These are phyloP conservation scores for Diospyros lotus DNA, from an alignment of 148 eudicot species.

Conservation along the genomic window DNA sequence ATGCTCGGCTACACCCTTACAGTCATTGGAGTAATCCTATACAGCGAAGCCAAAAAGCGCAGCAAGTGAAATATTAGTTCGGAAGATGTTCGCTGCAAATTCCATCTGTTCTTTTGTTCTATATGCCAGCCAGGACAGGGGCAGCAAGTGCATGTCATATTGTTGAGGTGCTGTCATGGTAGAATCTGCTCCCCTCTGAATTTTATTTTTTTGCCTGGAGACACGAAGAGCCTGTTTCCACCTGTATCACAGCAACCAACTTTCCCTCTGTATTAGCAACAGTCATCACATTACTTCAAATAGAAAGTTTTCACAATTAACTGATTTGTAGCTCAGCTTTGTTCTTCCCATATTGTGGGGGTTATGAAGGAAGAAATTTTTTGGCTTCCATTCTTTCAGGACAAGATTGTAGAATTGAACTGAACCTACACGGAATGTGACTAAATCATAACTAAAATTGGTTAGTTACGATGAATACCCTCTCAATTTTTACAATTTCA, in stretches of 20 bases:
- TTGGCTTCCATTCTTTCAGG: constrained; percentile 26
- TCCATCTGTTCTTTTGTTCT: constrained; percentile 9
- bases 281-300: constrained; percentile 14
- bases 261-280: constrained; percentile 26
- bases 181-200: constrained; percentile 17
- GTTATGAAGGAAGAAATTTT: constrained; percentile 10
- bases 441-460: constrained; percentile 14
- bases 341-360: constrained; percentile 20
- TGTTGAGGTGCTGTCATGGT: neutral
- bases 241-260: constrained; percentile 14
- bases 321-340: neutral
- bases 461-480: constrained; percentile 15
- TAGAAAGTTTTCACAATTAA: constrained; percentile 15
- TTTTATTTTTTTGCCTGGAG: constrained; percentile 12
- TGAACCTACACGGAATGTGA: constrained; percentile 21
- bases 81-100: constrained; percentile 10
- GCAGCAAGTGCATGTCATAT: constrained; percentile 14
- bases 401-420: constrained; percentile 26
- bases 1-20: constrained; percentile 86
- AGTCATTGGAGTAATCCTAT: constrained; percentile 74
- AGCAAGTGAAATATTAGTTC: constrained; percentile 40
- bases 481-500: constrained; percentile 8
- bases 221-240: too few species aligned
- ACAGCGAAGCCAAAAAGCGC: constrained; percentile 85
- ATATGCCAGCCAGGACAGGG: constrained; percentile 6